phyloP scores from a whole-genome alignment of 1,139 yeast species.

The Yamadazyma sp. region DNA sequence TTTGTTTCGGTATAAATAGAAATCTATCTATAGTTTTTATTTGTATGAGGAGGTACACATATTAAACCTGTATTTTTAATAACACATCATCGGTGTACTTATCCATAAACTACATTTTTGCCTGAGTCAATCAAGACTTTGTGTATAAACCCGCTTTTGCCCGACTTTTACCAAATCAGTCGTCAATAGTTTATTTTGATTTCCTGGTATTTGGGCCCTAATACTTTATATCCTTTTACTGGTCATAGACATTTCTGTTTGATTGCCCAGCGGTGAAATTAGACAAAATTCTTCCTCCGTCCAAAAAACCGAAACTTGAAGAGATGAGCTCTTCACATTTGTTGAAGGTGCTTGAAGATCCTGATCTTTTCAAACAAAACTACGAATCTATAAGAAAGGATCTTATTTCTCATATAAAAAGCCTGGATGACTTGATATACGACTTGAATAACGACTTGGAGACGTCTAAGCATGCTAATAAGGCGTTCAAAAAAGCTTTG shows the following conservation, averaged over 20 bases:
- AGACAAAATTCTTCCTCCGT: conserved; percentile 19
- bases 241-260: too few species aligned
- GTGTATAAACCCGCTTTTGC: too few species aligned
- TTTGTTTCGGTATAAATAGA: background rate
- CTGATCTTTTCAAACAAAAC: conserved; percentile 33
- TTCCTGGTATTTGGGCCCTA: too few species aligned
- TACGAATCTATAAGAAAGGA: conserved; percentile 34
- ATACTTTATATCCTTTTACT: too few species aligned
- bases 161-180: too few species aligned
- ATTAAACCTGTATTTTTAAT: background rate
- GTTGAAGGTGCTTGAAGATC: conserved; percentile 41
- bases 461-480: conserved; percentile 62
- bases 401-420: conserved; percentile 28
- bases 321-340: conserved; percentile 35
- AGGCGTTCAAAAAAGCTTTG: conserved; percentile 74
- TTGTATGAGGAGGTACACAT: background rate
- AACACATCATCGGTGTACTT: background rate
- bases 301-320: conserved; percentile 20
- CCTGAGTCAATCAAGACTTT: too few species aligned
- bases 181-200: too few species aligned
- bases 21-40: background rate
- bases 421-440: conserved; percentile 31
- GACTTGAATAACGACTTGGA: conserved; percentile 43
- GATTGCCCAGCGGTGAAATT: background rate
- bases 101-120: too few species aligned